Evolutionary conservation across 2,329 filamentous ascomycete genomes (phyloP).

Genomic region (Xylariaceae sp.): DNA sequence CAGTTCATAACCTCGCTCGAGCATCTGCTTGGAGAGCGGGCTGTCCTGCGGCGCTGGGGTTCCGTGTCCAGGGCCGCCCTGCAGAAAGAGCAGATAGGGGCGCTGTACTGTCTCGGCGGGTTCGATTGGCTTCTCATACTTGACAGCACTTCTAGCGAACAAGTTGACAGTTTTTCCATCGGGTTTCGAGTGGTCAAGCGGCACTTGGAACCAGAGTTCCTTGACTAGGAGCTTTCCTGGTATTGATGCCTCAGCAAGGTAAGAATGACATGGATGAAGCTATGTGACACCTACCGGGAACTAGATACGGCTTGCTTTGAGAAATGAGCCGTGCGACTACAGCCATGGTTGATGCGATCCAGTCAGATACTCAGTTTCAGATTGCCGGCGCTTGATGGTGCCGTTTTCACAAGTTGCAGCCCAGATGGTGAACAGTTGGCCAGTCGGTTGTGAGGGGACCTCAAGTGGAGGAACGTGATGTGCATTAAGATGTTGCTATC

Average conservation of each 20-base stretch:
- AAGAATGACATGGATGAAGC: neutral
- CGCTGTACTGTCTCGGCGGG: slow-evolving; percentile 39
- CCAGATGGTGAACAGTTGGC: no score
- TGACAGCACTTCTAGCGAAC: slow-evolving; percentile 73
- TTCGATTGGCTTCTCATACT: slow-evolving; percentile 60
- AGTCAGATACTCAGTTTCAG: no score
- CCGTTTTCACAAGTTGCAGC: no score
- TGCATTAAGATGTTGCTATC: no score
- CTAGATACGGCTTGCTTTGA: slow-evolving; percentile 41
- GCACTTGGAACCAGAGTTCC: slow-evolving; percentile 84
- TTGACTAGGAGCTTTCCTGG: slow-evolving; percentile 72
- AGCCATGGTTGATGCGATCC: slow-evolving; percentile 18
- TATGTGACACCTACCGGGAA: slow-evolving; percentile 28
- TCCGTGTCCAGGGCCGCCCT: slow-evolving; percentile 82
- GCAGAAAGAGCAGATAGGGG: slow-evolving; percentile 69
- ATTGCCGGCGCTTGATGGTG: no score
- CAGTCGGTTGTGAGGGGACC: no score
- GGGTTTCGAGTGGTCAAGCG: slow-evolving; percentile 70
- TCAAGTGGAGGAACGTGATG: no score
- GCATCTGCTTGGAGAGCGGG: slow-evolving; percentile 65
- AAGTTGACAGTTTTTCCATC: slow-evolving; percentile 62
- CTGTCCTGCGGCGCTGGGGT: slow-evolving; percentile 73
- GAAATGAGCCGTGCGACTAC: slow-evolving; percentile 31
- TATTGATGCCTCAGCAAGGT: slow-evolving; percentile 8
- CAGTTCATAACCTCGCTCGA: slow-evolving; percentile 80